These are phyloP conservation scores for Spergularia marina DNA, from an alignment of 148 eudicot species.

Conservation along the genomic window DNA sequence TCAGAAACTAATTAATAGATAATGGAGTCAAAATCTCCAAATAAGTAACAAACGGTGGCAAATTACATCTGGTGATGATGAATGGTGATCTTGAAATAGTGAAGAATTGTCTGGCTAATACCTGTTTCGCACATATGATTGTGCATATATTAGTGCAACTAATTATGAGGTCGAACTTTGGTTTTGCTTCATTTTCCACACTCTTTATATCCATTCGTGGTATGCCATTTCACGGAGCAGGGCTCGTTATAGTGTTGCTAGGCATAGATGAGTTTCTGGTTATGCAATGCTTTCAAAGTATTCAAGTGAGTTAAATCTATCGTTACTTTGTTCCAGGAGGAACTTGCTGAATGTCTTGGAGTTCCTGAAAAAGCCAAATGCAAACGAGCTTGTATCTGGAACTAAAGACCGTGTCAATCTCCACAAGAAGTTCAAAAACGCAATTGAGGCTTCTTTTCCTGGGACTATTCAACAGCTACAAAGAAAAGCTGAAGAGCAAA, in stretches of 20 bases:
- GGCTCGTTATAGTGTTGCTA: neutral
- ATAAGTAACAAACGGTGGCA: too few species aligned
- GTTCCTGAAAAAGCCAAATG: conserved; percentile 88
- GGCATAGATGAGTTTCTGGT: neutral
- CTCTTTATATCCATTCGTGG: neutral
- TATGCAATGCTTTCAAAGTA: neutral
- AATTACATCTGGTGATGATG: too few species aligned
- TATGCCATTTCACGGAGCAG: neutral
- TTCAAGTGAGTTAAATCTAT: neutral
- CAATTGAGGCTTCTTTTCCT: conserved; percentile 70
- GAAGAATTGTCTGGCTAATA: too few species aligned
- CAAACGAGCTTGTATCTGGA: conserved; percentile 86
- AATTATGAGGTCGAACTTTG: neutral
- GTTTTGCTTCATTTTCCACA: neutral
- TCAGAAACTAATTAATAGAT: too few species aligned
- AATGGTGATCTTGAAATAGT: too few species aligned
- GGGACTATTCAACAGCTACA: conserved; percentile 62
- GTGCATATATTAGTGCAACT: too few species aligned
- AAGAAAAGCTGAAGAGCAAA: conserved; percentile 55
- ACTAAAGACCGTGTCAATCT: conserved; percentile 81
- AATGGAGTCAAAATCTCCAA: too few species aligned
- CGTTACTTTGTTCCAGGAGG: conserved; percentile 48
- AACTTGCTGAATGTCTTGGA: conserved; percentile 87
- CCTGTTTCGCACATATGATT: too few species aligned
- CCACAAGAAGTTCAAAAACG: conserved; percentile 71